A percentile compares a stretch with the other conserved stretches of the same genome.
Evolutionary conservation across 331 rosid species (phyloP).

Genomic region (Quercus lobata): DNA sequence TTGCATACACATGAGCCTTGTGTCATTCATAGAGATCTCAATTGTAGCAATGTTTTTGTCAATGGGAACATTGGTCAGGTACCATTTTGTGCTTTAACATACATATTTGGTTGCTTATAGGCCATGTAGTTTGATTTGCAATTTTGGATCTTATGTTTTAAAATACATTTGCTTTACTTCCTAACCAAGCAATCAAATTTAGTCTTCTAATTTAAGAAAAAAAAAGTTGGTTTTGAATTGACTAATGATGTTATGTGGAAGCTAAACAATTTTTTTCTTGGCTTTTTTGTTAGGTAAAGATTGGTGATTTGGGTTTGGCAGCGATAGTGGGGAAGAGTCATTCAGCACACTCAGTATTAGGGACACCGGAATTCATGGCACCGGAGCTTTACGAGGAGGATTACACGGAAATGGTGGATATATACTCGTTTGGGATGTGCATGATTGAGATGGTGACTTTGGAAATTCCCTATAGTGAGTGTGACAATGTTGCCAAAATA

Average conservation of each 20-base stretch:
- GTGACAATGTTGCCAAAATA: constrained; percentile 71
- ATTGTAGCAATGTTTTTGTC: constrained; percentile 82
- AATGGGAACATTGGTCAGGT: constrained; percentile 83
- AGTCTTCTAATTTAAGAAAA: not conserved
- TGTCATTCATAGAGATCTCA: constrained; percentile 80
- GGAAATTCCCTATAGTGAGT: constrained; percentile 75
- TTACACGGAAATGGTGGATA: constrained; percentile 80
- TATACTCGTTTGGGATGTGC: constrained; percentile 79
- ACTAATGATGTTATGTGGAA: not conserved
- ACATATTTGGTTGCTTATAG: not conserved
- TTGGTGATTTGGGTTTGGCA: constrained; percentile 84
- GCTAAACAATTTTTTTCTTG: not conserved
- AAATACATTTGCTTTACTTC: not conserved
- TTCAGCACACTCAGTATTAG: constrained; percentile 66
- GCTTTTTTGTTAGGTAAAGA: constrained; percentile 47
- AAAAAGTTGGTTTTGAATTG: not conserved
- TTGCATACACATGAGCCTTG: constrained; percentile 76
- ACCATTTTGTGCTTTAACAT: not conserved
- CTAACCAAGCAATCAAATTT: not conserved
- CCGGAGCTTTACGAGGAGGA: constrained; percentile 76
- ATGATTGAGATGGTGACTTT: constrained; percentile 75
- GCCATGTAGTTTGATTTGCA: too few species aligned
- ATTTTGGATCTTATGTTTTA: not conserved
- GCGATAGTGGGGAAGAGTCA: constrained; percentile 72
- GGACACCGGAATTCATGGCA: constrained; percentile 85